Evolutionary conservation across 495 filamentous ascomycete species (phyloP).

Genomic region (Chaetomidium leptoderma): DNA sequence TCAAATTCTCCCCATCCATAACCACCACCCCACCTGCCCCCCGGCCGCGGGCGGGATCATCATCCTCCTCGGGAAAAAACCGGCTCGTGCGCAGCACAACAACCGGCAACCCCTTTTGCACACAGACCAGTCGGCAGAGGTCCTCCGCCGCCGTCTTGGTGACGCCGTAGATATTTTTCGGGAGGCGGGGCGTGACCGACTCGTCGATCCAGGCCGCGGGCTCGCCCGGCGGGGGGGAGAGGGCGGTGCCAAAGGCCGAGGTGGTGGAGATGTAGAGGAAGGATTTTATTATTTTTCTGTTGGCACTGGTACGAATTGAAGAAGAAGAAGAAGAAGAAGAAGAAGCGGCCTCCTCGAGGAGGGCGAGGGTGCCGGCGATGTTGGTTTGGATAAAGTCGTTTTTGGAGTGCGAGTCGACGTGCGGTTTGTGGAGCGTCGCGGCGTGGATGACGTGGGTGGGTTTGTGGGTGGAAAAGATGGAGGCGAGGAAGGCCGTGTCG

Average conservation of each 20-base stretch:
- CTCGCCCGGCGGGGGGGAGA: conserved; percentile 12
- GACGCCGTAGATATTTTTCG: conserved; percentile 34
- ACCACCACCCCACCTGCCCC: neutral
- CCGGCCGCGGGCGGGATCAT: conserved; percentile 26
- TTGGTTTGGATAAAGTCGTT: conserved; percentile 29
- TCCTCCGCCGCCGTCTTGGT: conserved; percentile 32
- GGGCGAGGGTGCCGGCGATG: conserved; percentile 23
- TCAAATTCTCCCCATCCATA: conserved; percentile 27
- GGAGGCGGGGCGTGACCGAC: conserved; percentile 12
- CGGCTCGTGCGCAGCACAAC: conserved; percentile 28
- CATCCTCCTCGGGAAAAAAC: conserved; percentile 35
- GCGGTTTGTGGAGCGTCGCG: conserved; percentile 34
- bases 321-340: neutral
- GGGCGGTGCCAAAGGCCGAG: conserved; percentile 28
- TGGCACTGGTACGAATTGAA: neutral
- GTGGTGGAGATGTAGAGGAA: conserved; percentile 33
- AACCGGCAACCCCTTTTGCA: conserved; percentile 12
- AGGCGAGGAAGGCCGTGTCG: conserved; percentile 16
- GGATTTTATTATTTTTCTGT: conserved; percentile 7
- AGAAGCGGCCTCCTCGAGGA: conserved; percentile 22
- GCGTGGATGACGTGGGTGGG: conserved; percentile 29
- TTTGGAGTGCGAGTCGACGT: conserved; percentile 27
- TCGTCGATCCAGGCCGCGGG: conserved; percentile 32
- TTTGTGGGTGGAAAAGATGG: conserved; percentile 20
- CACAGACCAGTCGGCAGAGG: conserved; percentile 22